Conservation (phyloP, 2,329 filamentous ascomycete species). For the Claviceps cyperi region DNA sequence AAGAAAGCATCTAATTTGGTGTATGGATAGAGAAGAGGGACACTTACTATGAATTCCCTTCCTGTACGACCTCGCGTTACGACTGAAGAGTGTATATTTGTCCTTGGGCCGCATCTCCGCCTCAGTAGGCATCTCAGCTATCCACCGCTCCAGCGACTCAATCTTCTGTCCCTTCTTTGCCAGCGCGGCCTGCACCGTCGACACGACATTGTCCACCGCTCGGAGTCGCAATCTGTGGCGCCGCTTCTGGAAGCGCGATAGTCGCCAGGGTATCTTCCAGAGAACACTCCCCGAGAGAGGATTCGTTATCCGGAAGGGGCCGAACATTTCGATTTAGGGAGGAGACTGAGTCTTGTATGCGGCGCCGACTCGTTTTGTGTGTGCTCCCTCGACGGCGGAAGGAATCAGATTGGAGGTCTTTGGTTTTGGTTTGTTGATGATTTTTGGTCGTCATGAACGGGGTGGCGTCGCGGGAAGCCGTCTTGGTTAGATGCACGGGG, state of each 20-base stretch:
- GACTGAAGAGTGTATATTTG: conserved; percentile 97
- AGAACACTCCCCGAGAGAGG: conserved; percentile 67
- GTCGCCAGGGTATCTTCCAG: conserved; percentile 95
- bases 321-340: conserved; percentile 48
- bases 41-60: conserved; percentile 92
- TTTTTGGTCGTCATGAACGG: too few species aligned
- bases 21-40: not conserved
- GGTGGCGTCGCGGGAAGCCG: too few species aligned
- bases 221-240: conserved; percentile 73
- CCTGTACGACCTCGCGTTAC: conserved; percentile 87
- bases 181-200: conserved; percentile 66
- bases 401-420: too few species aligned
- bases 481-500: too few species aligned
- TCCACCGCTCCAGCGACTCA: conserved; percentile 79
- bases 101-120: conserved; percentile 89
- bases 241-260: conserved; percentile 81
- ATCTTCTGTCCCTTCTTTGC: conserved; percentile 55
- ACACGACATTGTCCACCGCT: conserved; percentile 75
- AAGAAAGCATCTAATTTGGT: not conserved
- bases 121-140: conserved; percentile 89
- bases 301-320: conserved; percentile 66
- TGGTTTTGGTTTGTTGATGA: too few species aligned
- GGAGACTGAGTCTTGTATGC: not conserved
- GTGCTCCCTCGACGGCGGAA: too few species aligned
- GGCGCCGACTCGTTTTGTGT: too few species aligned